Base-by-base conservation (phyloP, 805 yeast genomes). In the Vanderwaltozyma tropicalis region DNA sequence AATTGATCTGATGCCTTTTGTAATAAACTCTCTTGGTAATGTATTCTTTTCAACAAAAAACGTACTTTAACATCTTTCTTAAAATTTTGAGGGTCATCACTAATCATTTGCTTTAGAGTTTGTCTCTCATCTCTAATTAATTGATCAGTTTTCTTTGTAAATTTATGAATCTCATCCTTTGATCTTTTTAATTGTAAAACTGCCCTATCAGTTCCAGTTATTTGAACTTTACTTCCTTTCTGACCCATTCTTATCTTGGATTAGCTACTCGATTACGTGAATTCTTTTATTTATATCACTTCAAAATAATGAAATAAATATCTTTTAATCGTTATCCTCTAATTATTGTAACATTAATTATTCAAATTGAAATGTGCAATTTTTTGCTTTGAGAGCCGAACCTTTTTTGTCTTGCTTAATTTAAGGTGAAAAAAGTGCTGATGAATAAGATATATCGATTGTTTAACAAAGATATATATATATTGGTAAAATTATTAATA, bases 161-260 rank as follows among this genome's bases (percentile, higher is more conserved):
- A 83, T 57, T 80, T 83, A 47, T 74, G 74, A 17, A 92, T 68
- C 45, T 79, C 80, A 60, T 92, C 98, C 42, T 96, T 68, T 49
- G 94, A 96, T 28, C 82, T 65, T 56, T 92, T 92, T 48, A 92
- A 68, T 53, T 88, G 92, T 45, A 86, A 68, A 10, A 92, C 73
- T 0, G 96, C 96, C 52, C 68, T 74, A 53, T 92, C 98, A 48
- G 87, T 88, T 27, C 78, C 69, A 6, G 95, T 85, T 15, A 89
- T 76, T 52, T 74, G 78, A 1, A 76, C 73, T 36, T 72, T 69
- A 16, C 74, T 66, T 14, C 53, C 38, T 30, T 51, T 50, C 30
- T 62, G 65, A 10, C 67, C 67, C 67, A 62, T 62, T 20, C n/a
- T n/a, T n/a, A n/a, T n/a, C n/a, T n/a, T n/a, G n/a, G n/a, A n/a